Evolutionary conservation across 306 rosid genomes (phyloP).

Genomic region (Lagenaria siceraria): DNA sequence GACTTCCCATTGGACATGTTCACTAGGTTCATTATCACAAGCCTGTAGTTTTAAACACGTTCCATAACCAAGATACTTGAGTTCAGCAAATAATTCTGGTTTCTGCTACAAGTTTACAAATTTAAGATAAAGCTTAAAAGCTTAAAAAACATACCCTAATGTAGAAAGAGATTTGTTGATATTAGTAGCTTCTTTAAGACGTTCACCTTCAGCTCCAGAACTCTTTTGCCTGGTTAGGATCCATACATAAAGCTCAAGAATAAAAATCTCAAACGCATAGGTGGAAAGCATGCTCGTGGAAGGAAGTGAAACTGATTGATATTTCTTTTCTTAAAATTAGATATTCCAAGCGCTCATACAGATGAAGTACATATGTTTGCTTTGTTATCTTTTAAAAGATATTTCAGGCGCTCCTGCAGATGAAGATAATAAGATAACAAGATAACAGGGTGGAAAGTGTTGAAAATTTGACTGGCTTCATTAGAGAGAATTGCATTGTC

Average conservation of each 20-base stretch:
- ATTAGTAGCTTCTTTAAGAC: slow-evolving; percentile 95
- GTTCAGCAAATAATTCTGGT: background rate
- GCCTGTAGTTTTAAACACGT: slow-evolving; percentile 38
- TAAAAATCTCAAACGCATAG: background rate
- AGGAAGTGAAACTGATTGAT: background rate
- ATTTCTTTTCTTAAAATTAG: background rate
- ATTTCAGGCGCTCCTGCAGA: background rate
- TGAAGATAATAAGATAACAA: background rate
- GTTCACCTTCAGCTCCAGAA: slow-evolving; percentile 99
- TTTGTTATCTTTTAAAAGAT: background rate
- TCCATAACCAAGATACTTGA: background rate
- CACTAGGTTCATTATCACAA: slow-evolving; percentile 93
- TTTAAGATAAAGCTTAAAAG: background rate
- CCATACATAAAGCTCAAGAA: background rate
- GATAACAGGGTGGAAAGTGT: background rate
- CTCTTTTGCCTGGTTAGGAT: slow-evolving; percentile 78
- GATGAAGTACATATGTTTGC: background rate
- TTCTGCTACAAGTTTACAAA: background rate
- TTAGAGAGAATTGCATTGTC: background rate
- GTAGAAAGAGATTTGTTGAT: slow-evolving; percentile 98
- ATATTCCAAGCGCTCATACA: too few relatives aligned
- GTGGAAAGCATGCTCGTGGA: background rate
- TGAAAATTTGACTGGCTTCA: background rate
- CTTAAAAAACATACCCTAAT: slow-evolving; percentile 51
- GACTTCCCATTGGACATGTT: slow-evolving; percentile 81